A percentile compares a stretch with the other conserved stretches of the same genome.
Evolutionary conservation across 805 yeast genomes (phyloP).

Genomic region (Ogataea pignaliae): DNA sequence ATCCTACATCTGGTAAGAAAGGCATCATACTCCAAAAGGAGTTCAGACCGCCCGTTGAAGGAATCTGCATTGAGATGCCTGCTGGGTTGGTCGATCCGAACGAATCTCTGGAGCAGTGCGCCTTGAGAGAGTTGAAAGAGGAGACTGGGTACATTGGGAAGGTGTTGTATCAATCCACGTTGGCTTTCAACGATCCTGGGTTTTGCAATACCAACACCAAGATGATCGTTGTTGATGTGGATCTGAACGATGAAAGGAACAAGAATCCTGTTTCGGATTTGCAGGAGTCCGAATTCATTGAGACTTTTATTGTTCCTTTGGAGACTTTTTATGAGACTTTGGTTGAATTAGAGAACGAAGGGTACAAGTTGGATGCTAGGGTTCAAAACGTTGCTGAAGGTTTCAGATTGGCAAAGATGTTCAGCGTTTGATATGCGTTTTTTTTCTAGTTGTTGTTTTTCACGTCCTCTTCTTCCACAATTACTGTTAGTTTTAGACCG

Average conservation of each 20-base stretch:
- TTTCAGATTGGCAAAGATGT: slow-evolving; percentile 44
- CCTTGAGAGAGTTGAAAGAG: slow-evolving; percentile 81
- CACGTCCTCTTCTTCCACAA: background rate
- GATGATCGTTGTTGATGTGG: slow-evolving; percentile 74
- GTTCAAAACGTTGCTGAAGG: slow-evolving; percentile 87
- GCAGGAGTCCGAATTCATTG: slow-evolving; percentile 91
- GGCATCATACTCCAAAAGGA: slow-evolving; percentile 72
- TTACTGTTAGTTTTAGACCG: no score
- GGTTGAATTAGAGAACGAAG: slow-evolving; percentile 49
- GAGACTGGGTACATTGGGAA: slow-evolving; percentile 90
- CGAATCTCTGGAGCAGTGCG: slow-evolving; percentile 74
- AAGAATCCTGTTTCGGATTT: slow-evolving; percentile 64
- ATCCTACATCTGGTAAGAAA: slow-evolving; percentile 31
- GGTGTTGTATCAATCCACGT: slow-evolving; percentile 30
- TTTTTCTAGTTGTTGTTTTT: background rate
- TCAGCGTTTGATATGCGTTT: background rate
- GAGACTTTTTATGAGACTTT: slow-evolving; percentile 51
- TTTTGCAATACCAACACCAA: slow-evolving; percentile 85
- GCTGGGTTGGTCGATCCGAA: slow-evolving; percentile 90
- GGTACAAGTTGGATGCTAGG: slow-evolving; percentile 81
- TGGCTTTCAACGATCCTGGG: slow-evolving; percentile 52
- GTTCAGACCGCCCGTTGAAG: slow-evolving; percentile 87
- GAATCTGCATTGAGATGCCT: slow-evolving; percentile 88
- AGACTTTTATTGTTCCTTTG: slow-evolving; percentile 73
- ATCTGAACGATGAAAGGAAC: slow-evolving; percentile 62